Base-by-base conservation (phyloP, 306 rosid species). In the Pueraria montana region DNA sequence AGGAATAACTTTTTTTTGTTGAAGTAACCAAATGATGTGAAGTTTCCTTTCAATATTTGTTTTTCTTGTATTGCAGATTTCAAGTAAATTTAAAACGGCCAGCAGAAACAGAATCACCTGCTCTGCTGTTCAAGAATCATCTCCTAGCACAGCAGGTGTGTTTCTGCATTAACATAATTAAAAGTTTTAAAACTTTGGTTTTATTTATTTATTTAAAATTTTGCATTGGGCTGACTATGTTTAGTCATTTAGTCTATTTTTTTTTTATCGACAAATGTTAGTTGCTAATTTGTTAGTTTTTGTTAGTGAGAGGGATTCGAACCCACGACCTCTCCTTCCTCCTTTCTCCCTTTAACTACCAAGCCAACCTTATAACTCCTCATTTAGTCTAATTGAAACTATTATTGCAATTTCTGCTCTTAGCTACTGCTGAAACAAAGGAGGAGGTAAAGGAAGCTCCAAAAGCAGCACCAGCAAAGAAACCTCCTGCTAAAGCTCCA, bases 91-190 rank as follows among this genome's bases (percentile, higher is more conserved):
- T 24, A 84, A 85, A 75, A 77, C 78, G 3, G 24, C 49, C 12
- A 86, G 83, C 85, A 86, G 82, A 87, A 76, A 52, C 86, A 82
- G 17, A 77, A 74, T 92, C 17, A 87, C 85, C 79, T 93, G 97
- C 82, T 92, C 92, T 66, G 90, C 99, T 61, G 88, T 93, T 85
- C 98, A 92, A 84, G 97, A 96, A 89, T 90, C 99, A 11, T 88
- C 98, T 68, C 82, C 94, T 68, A 87, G 85, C 58, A 88, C 91
- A 74, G 73, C 95, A 68, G 88, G 97, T 90, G 66, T 82, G 87
- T 84, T 73, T 82, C 69, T 79, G 43, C 55, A 84, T 20, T 55
- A 53, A 49, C 52, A 48, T 40, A 63, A 77, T 36, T 10, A 27
- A 38, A 66, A 1, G 50, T 66, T 38, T 36, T n/a, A 11, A 66